Conservation (phyloP, 345 rosid species). For the Isatis tinctoria region DNA sequence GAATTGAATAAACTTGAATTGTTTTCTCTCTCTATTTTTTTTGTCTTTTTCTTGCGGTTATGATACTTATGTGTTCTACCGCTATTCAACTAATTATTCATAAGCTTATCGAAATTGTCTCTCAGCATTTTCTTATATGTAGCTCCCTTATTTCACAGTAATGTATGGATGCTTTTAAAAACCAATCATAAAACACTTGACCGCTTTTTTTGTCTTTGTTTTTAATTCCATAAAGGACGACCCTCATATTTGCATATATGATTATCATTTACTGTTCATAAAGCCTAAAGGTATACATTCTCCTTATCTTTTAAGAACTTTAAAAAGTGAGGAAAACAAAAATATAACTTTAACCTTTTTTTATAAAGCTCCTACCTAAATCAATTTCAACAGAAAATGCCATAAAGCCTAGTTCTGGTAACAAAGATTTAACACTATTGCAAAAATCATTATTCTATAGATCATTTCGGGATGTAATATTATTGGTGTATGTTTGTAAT, state of each 20-base stretch:
- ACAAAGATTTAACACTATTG: background rate
- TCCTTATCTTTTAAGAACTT: slow-evolving; percentile 3
- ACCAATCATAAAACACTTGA: slow-evolving; percentile 27
- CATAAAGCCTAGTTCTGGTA: background rate
- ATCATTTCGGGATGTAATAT: background rate
- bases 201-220: slow-evolving; percentile 2
- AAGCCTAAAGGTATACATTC: slow-evolving; percentile 30
- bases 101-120: background rate
- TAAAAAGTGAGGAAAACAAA: background rate
- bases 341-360: background rate
- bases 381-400: background rate
- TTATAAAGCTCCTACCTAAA: background rate
- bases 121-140: background rate
- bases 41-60: background rate
- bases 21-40: background rate
- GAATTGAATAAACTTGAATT: background rate
- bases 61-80: background rate
- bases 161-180: slow-evolving; percentile 8
- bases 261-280: slow-evolving; percentile 19
- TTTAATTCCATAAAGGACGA: slow-evolving; percentile 15
- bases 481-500: background rate
- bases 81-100: background rate
- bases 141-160: background rate
- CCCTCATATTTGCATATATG: slow-evolving; percentile 13
- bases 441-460: background rate